Evolutionary conservation across 2,329 filamentous ascomycete species (phyloP).

Genomic region (Cercospora sojina): DNA sequence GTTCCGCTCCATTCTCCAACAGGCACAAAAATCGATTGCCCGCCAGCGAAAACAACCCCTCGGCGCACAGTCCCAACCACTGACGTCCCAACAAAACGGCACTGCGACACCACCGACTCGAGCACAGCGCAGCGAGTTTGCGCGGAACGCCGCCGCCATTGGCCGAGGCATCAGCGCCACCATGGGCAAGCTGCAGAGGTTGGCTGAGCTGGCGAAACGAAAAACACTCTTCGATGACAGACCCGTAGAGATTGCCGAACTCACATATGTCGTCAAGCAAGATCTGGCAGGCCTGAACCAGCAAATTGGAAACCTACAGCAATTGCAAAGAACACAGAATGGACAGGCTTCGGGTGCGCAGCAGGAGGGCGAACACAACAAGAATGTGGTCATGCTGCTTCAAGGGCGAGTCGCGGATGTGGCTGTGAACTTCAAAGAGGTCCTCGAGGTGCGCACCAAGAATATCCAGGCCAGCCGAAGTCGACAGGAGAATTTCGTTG

Average conservation of each 20-base stretch:
- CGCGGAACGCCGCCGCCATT: slow-evolving; percentile 85
- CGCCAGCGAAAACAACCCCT: slow-evolving; percentile 69
- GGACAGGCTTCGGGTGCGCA: slow-evolving; percentile 47
- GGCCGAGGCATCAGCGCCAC: slow-evolving; percentile 87
- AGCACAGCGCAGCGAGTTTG: slow-evolving; percentile 77
- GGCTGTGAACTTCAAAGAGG: slow-evolving; percentile 93
- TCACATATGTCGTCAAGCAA: slow-evolving; percentile 97
- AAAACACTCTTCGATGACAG: slow-evolving; percentile 97
- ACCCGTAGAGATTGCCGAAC: slow-evolving; percentile 93
- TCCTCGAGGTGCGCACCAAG: slow-evolving; percentile 91
- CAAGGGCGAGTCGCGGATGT: slow-evolving; percentile 92
- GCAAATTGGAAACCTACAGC: slow-evolving; percentile 80
- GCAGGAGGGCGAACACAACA: slow-evolving; percentile 95
- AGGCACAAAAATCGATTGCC: slow-evolving; percentile 68
- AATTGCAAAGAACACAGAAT: slow-evolving; percentile 69
- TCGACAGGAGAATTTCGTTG: slow-evolving; percentile 94
- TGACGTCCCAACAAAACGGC: slow-evolving; percentile 63
- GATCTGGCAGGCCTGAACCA: slow-evolving; percentile 83
- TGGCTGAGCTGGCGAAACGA: slow-evolving; percentile 90
- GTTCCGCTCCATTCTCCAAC: slow-evolving; percentile 86
- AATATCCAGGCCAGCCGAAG: slow-evolving; percentile 94
- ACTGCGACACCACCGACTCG: slow-evolving; percentile 38
- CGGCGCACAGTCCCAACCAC: slow-evolving; percentile 70
- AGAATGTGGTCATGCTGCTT: slow-evolving; percentile 89
- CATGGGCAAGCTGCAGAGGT: slow-evolving; percentile 90